Percentiles rank a stretch among this genome's conserved stretches.
Conservation (phyloP, 116 monocot species). For the Posidonia oceanica region DNA sequence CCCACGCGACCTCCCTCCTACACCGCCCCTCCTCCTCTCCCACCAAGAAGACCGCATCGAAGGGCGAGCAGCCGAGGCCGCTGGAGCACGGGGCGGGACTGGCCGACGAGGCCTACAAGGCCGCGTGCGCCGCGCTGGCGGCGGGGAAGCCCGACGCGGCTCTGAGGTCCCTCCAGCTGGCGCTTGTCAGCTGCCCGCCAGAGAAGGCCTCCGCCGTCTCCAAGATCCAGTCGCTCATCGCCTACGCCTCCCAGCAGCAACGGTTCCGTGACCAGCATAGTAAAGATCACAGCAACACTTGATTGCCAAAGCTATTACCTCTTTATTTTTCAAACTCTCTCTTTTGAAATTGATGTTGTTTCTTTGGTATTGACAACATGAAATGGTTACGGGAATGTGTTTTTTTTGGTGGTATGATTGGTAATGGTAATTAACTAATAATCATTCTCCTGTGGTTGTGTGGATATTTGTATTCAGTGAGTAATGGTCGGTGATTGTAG, state of each 20-base stretch:
- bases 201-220: conserved; percentile 52
- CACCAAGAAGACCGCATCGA: neutral
- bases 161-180: conserved; percentile 41
- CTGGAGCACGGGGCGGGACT: conserved; percentile 16
- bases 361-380: no score
- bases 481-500: no score
- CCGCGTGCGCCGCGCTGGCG: conserved; percentile 53
- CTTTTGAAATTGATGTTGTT: neutral
- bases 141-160: conserved; percentile 56
- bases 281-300: neutral
- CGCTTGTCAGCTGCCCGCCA: conserved; percentile 64
- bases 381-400: no score
- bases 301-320: neutral
- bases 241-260: conserved; percentile 40
- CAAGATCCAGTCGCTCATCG: conserved; percentile 51
- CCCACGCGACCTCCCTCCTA: conserved; percentile 34
- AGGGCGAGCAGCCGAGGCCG: neutral
- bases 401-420: no score
- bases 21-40: conserved; percentile 10
- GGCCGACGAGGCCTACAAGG: conserved; percentile 80
- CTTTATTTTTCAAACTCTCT: neutral
- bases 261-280: conserved; percentile 4
- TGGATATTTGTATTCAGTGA: no score
- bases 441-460: no score
- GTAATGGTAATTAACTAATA: no score